These are phyloP conservation scores for Parasarocladium wereldwijsianum DNA, from an alignment of 2,329 filamentous ascomycete species.

Conservation along the genomic window DNA sequence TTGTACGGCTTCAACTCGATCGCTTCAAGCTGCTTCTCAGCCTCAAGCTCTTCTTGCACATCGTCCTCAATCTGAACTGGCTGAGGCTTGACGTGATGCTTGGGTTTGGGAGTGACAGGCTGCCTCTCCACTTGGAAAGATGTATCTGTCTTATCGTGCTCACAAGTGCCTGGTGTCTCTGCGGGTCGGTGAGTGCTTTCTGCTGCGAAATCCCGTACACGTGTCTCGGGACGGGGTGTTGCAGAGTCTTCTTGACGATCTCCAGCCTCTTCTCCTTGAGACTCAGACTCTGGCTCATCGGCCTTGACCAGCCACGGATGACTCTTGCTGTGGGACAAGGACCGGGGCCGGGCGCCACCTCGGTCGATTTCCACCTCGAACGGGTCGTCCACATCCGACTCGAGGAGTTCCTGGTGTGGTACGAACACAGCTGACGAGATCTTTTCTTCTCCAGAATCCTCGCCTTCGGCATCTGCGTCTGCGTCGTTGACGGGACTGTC, in stretches of 20 bases:
- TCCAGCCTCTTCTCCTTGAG: slow-evolving; percentile 9
- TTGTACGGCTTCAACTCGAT: slow-evolving; percentile 95
- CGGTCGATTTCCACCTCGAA: slow-evolving; percentile 24
- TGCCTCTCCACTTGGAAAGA: slow-evolving; percentile 20
- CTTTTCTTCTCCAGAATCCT: slow-evolving; percentile 64
- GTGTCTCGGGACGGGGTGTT: too few relatives aligned
- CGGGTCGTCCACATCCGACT: slow-evolving; percentile 14
- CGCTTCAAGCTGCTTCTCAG: slow-evolving; percentile 52
- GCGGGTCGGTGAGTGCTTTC: too few relatives aligned
- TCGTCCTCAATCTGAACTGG: slow-evolving; percentile 25
- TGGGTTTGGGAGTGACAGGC: slow-evolving; percentile 15
- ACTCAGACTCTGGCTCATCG: slow-evolving; percentile 29
- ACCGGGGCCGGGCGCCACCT: slow-evolving; percentile 29
- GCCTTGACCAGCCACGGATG: slow-evolving; percentile 45
- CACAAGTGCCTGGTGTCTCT: too few relatives aligned
- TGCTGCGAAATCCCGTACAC: too few relatives aligned
- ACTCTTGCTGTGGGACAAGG: slow-evolving; percentile 20
- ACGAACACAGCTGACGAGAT: slow-evolving; percentile 78
- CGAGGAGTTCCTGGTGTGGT: slow-evolving; percentile 49
- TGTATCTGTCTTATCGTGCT: too few relatives aligned
- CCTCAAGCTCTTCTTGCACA: slow-evolving; percentile 30
- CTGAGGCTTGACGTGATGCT: too few relatives aligned
- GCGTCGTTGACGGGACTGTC: slow-evolving; percentile 24
- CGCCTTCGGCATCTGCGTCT: slow-evolving; percentile 23
- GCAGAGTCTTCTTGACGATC: slow-evolving; percentile 8